phyloP scores from a whole-genome alignment of 108 stramenopile genomes.

The Nitzschia putrida region DNA sequence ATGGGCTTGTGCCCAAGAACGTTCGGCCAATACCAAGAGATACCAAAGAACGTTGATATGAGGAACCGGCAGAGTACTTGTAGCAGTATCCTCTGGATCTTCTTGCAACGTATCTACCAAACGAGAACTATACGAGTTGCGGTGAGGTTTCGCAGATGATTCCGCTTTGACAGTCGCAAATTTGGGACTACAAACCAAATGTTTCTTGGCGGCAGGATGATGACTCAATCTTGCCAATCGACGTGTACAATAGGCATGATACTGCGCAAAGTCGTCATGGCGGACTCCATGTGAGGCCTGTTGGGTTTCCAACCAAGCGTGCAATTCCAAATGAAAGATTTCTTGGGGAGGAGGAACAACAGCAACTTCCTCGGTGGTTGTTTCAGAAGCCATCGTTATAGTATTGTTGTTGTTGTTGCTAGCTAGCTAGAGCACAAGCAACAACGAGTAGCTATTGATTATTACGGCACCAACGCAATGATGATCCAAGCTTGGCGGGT shows the following conservation, averaged over 20 bases:
- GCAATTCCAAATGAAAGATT: constrained; percentile 38
- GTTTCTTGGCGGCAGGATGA: constrained; percentile 28
- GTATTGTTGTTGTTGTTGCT: too few species aligned
- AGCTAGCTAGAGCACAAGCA: too few species aligned
- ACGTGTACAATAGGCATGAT: constrained; percentile 68
- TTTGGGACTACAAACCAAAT: constrained; percentile 44
- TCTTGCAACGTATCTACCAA: constrained; percentile 18
- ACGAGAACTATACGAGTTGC: constrained; percentile 36
- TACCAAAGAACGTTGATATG: constrained; percentile 47
- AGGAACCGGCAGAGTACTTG: constrained; percentile 16
- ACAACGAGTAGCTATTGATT: too few species aligned
- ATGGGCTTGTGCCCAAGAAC: constrained; percentile 72
- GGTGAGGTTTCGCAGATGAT: constrained; percentile 3
- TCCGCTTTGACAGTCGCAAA: constrained; percentile 24
- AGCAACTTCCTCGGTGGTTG: constrained; percentile 13
- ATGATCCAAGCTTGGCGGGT: too few species aligned
- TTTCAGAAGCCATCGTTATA: too few species aligned
- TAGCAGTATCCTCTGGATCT: too few species aligned
- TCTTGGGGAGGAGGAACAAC: constrained; percentile 6
- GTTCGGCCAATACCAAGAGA: constrained; percentile 58
- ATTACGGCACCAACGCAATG: too few species aligned
- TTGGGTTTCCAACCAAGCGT: constrained; percentile 35
- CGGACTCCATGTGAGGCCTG: constrained; percentile 46
- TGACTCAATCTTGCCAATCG: constrained; percentile 57
- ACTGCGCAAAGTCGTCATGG: constrained; percentile 57